These are phyloP conservation scores for Chrysosporium queenslandicum DNA, from an alignment of 2,329 filamentous ascomycete genomes.

Conservation along the genomic window DNA sequence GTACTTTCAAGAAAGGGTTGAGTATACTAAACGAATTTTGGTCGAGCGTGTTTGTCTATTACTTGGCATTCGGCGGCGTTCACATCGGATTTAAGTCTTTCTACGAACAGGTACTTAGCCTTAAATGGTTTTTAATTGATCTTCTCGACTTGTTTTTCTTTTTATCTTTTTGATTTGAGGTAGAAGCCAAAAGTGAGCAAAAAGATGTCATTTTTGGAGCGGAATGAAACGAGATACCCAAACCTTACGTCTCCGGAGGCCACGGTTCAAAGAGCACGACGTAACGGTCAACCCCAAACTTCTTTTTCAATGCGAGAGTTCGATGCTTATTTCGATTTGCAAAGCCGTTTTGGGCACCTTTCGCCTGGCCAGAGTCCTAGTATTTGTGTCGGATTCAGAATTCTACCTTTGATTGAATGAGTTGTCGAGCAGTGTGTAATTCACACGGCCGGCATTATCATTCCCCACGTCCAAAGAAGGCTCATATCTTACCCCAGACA, in stretches of 20 bases:
- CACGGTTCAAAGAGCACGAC: too few species aligned
- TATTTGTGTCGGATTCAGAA: too few species aligned
- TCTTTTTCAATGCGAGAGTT: too few species aligned
- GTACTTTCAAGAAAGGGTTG: background rate
- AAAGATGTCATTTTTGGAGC: background rate
- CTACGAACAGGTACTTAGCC: background rate
- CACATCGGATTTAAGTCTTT: background rate
- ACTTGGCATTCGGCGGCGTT: conserved; percentile 3
- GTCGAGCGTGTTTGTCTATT: background rate
- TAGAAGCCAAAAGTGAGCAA: background rate
- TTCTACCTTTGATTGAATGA: too few species aligned
- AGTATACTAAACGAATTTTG: background rate
- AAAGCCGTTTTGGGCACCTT: too few species aligned
- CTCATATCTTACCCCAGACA: too few species aligned
- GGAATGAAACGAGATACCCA: background rate
- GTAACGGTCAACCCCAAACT: too few species aligned
- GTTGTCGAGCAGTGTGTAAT: background rate
- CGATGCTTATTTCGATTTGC: too few species aligned
- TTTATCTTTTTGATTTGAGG: background rate
- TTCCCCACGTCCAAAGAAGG: too few species aligned
- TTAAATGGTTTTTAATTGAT: background rate
- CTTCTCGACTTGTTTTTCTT: background rate
- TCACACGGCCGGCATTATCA: too few species aligned
- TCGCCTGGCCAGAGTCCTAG: too few species aligned
- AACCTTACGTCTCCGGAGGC: too few species aligned